Percentiles rank a stretch among this genome's conserved stretches.
Conservation (phyloP, 2,329 filamentous ascomycete genomes). For the Xylaria sp. region DNA sequence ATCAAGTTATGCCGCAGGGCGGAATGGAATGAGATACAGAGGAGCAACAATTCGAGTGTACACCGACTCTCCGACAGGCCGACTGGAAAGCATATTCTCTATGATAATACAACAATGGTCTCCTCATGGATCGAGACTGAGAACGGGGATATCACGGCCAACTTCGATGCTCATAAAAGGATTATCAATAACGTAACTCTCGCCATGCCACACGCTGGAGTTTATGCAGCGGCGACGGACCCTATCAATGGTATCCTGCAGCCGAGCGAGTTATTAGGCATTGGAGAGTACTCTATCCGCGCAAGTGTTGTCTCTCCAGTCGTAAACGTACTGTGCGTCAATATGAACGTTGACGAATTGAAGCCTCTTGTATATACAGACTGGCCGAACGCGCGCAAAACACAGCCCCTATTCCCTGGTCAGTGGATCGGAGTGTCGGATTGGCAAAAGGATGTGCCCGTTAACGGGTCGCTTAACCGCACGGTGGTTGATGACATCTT, state of each 20-base stretch:
- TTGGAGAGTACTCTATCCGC: slow-evolving; percentile 74
- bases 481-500: slow-evolving; percentile 78
- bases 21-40: slow-evolving; percentile 64
- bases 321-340: slow-evolving; percentile 78
- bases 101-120: slow-evolving; percentile 77
- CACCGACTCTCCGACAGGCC: slow-evolving; percentile 63
- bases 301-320: slow-evolving; percentile 77
- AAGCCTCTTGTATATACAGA: slow-evolving; percentile 70
- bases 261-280: slow-evolving; percentile 70
- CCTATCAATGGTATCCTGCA: slow-evolving; percentile 74
- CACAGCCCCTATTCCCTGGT: slow-evolving; percentile 49
- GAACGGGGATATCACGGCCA: slow-evolving; percentile 62
- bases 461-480: slow-evolving; percentile 58
- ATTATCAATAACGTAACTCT: slow-evolving; percentile 81
- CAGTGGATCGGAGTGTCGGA: slow-evolving; percentile 51
- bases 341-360: slow-evolving; percentile 69
- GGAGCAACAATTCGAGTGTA: slow-evolving; percentile 56
- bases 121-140: slow-evolving; percentile 74
- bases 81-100: slow-evolving; percentile 69
- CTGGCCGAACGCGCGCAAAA: slow-evolving; percentile 63
- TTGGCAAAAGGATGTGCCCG: slow-evolving; percentile 57
- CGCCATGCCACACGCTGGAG: slow-evolving; percentile 78
- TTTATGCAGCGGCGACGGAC: slow-evolving; percentile 73
- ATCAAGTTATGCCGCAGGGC: slow-evolving; percentile 49
- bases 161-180: slow-evolving; percentile 62